Base-by-base conservation (phyloP, 2,329 filamentous ascomycete genomes). In the Chlorencoelia australis region DNA sequence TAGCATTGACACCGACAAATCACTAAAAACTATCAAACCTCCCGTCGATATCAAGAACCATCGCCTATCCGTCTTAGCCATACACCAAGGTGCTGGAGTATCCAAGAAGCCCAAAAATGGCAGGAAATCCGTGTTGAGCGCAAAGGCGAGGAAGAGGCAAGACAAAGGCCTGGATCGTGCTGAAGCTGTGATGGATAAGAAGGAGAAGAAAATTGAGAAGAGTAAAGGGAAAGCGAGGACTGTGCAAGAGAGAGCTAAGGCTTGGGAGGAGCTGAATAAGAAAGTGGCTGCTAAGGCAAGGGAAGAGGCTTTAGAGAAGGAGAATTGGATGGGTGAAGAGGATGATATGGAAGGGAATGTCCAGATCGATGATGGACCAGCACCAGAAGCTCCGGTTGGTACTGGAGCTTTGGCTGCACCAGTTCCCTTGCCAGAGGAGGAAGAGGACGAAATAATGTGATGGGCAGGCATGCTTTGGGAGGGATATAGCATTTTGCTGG, bases 1-100 rank as follows among this genome's bases (percentile, higher is more conserved):
- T 17, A 68, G 75, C 51, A 77, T 84, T 59, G 63, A 82, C 60
- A 72, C 73, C 28, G 79, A 84, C 66, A 82, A 82, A 60, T 81
- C 78, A 5, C 66, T 83, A 15, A 81, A 80, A 54, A 63, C 73
- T 24, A 59, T 71, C 40, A 63, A 68, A 42, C 64, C 68, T 8
- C 72, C 75, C 2, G 44, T 59, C 14, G 61, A 68, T 29, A 61
- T 66, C 6, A 56, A 61, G 40, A 62, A 69, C 44, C 56, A 64
- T 41, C 71, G 76, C 4, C 74, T 77, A 18, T 77, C 82, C n/a
- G 68, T 84, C 13, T 73, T 86, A 26, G 74, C 75, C 25, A 73
- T 79, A 11, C 79, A 82, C 47, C 73, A 78, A 53, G 63, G 65
- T 2, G 70, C 76, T 13, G 83, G 84, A 19, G 68, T 89, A 7